phyloP scores from a whole-genome alignment of 345 rosid genomes.

The Corchorus olitorius region DNA sequence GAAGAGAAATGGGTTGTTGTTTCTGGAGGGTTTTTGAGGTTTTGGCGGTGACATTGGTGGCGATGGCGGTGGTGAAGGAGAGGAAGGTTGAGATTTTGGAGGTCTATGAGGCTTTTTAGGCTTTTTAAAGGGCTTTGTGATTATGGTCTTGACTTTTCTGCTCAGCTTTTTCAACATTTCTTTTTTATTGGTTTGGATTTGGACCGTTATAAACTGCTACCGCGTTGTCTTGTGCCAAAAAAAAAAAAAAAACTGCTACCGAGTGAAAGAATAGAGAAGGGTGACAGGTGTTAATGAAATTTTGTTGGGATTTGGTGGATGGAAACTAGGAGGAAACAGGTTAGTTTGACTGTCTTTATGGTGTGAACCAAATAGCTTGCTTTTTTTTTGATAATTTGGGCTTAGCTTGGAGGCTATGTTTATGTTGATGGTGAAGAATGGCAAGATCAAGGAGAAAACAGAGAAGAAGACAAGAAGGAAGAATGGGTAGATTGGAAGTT shows the following conservation, averaged over 20 bases:
- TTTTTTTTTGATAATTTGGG: background rate
- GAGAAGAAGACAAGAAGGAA: background rate
- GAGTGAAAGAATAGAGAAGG: too few relatives aligned
- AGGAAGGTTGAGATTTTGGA: background rate
- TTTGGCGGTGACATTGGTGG: conserved; percentile 30
- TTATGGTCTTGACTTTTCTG: conserved; percentile 29
- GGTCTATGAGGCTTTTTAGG: conserved; percentile 26
- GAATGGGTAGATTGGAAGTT: conserved; percentile 27
- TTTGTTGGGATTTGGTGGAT: conserved; percentile 6
- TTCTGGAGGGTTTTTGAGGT: conserved; percentile 32
- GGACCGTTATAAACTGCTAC: background rate
- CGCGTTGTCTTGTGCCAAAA: too few relatives aligned
- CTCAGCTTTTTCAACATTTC: conserved; percentile 33
- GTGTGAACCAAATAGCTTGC: background rate
- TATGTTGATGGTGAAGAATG: background rate
- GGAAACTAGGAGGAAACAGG: conserved; percentile 15
- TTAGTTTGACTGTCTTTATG: background rate
- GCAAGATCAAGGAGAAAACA: background rate
- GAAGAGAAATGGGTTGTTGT: conserved; percentile 57
- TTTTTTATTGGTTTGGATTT: background rate
- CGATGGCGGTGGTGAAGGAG: background rate
- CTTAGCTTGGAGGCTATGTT: background rate
- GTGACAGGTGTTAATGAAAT: too few relatives aligned
- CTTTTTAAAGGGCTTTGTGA: conserved; percentile 43
- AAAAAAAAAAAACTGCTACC: too few relatives aligned